phyloP scores from a whole-genome alignment of 306 rosid species.

The Cajanus cajan region DNA sequence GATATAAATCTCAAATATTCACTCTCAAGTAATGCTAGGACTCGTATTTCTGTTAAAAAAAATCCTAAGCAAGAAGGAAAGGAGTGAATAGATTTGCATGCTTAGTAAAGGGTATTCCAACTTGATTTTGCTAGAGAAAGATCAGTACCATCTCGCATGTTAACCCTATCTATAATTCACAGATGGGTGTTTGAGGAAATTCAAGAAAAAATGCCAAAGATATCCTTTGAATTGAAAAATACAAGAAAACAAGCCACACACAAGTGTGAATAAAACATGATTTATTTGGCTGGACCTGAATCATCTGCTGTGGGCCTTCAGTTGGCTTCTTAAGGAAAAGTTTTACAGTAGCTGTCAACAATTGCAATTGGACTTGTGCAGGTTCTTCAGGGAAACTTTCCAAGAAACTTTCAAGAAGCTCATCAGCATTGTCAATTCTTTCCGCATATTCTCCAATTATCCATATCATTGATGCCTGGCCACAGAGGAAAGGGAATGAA shows the following conservation, averaged over 20 bases:
- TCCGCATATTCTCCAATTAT: constrained; percentile 99
- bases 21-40: neutral
- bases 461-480: constrained; percentile 99
- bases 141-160: neutral
- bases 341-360: constrained; percentile 97
- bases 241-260: neutral
- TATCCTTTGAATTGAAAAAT: neutral
- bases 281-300: constrained; percentile 65
- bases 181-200: neutral
- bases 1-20: neutral
- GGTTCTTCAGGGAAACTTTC: constrained; percentile 94
- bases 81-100: neutral
- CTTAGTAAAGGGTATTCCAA: constrained; percentile 18
- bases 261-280: constrained; percentile 23
- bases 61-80: constrained; percentile 4
- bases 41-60: neutral
- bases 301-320: constrained; percentile 99
- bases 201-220: neutral
- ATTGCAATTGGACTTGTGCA: constrained; percentile 94
- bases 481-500: constrained; percentile 29
- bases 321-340: constrained; percentile 99
- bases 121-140: constrained; percentile 1
- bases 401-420: constrained; percentile 97
- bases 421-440: constrained; percentile 99
- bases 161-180: neutral